Base-by-base conservation (phyloP, 371 early-diverging fungal genomes). In the Mucor lusitanicus region DNA sequence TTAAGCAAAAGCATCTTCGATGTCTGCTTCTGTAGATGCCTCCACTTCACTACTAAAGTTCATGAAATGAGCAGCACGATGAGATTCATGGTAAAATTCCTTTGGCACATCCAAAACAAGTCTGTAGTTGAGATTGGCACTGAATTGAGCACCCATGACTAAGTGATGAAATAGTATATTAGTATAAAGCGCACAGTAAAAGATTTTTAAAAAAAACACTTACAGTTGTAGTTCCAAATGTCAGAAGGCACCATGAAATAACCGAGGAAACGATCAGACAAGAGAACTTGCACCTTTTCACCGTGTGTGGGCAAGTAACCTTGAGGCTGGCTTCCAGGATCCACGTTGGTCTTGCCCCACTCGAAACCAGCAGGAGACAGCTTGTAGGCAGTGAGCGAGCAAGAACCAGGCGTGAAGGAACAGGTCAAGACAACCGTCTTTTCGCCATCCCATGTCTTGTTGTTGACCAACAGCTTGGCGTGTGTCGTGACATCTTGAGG, bases 191-290 rank as follows among this genome's bases (percentile, higher is more conserved):
- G 15, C 17, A 15, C 25, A n/a, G n/a, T n/a, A n/a, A n/a, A n/a
- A n/a, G 33, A 17, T 4, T 57, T 6, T 25, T 30, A 30, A 30
- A 17, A 15, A 5, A 28, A 56, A 35, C 30, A 66, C 75, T 75
- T 69, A 75, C 75, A 83, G 79, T 83, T 83, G 78, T 97, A 98
- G 80, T 99, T 98, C 99, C 99, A 99, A 37, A 93, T 76, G 46
- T 94, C 94, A 37, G 91, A 89, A 1, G 99, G 99, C 1, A 98
- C 98, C 97, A 98, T 94, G 67, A 98, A 99, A 90, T 91, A 96
- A 53, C 99, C 99, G 62, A 94, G 88, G 91, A 96, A 97, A 54
- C 94, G 86, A 77, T 98, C 98, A 19, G 95, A 91, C 60, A 98
- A 79, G 48, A 97, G 76, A 87, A 98, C 94, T 81, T 97, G 98